Base-by-base conservation (phyloP, 768 basidiomycete species). In the Auricularia sp. region DNA sequence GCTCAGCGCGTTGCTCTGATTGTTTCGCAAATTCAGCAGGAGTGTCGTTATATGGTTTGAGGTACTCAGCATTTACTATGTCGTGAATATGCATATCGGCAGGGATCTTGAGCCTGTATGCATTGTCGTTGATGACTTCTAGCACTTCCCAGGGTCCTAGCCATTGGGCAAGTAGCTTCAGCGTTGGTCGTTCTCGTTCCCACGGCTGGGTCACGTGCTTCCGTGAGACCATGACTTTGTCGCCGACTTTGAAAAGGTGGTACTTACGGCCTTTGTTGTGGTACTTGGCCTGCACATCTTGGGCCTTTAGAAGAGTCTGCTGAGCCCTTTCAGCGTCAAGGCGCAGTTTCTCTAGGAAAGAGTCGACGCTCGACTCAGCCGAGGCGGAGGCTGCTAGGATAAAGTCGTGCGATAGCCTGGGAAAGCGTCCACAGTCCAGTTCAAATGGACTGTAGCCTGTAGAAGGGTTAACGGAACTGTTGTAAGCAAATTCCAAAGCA, bases 151-250 rank as follows among this genome's bases (percentile, higher is more conserved):
- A 77, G 0, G 74, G 75, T 1, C 75, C 74, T 35, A 63, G 62
- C 18, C 67, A 62, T 61, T 71, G 62, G 33, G 72, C 61, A 36
- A 71, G 68, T 16, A 75, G 58, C 62, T 75, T 77, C 58, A 71
- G 71, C 0, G 62, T 64, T 0, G 70, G 70, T 6, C 65, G 58
- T 0, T 64, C 54, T 0, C 47, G 8, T 21, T 51, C 47, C 47
- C 47, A 51, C 6, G 47, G 47, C 18, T 51, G 47, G 18, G 47
- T 51, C 6, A 51, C 18, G 21, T 51, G 47, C 3, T 51, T 51
- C 7, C 47, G 47, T 21, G 77, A 75, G 0, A 82, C 67, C 67
- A 78, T 68, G 1, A 82, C 78, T 0, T 37, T 24, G 54, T 81
- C 77, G 0, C 69, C 77, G 0, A 74, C 70, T 0, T 70, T 36